These are phyloP conservation scores for Trebouxia sp. DNA, from an alignment of 139 green algal species.

Conservation along the genomic window DNA sequence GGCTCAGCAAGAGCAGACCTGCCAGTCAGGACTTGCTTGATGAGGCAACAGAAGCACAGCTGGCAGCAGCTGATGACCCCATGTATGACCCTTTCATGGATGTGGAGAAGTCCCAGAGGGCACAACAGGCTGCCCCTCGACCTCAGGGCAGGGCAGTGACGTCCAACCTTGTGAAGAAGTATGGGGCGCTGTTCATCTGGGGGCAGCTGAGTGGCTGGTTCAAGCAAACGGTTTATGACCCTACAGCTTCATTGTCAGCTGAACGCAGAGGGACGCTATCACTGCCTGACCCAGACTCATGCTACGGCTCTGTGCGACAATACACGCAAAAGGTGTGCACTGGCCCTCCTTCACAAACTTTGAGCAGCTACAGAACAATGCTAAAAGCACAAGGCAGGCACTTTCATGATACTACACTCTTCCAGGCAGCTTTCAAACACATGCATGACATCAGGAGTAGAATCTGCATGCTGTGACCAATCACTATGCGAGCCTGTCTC, in stretches of 20 bases:
- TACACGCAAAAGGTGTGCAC: slow-evolving; percentile 33
- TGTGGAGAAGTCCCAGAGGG: background rate
- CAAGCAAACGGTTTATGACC: slow-evolving; percentile 93
- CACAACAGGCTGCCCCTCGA: background rate
- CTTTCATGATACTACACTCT: too few species aligned
- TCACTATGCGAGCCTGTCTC: too few species aligned
- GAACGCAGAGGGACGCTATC: slow-evolving; percentile 81
- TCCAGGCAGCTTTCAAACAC: too few species aligned
- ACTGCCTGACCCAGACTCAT: slow-evolving; percentile 83
- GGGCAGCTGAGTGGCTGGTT: slow-evolving; percentile 85
- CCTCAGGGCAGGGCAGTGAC: background rate
- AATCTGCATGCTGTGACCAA: too few species aligned
- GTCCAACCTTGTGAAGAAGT: slow-evolving; percentile 65
- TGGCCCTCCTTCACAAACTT: too few species aligned
- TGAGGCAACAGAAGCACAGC: background rate
- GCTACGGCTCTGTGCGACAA: slow-evolving; percentile 42
- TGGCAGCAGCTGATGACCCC: background rate
- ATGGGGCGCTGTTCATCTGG: slow-evolving; percentile 82
- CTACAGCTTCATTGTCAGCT: slow-evolving; percentile 75
- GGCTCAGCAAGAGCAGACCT: background rate
- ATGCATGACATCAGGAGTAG: too few species aligned
- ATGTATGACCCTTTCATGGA: background rate
- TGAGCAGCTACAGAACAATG: too few species aligned
- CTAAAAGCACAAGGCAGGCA: too few species aligned
- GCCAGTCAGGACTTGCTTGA: background rate